A percentile compares a stretch with the other conserved stretches of the same genome.
phyloP scores from a whole-genome alignment of 352 stramenopile species.

The Phytophthora melonis region DNA sequence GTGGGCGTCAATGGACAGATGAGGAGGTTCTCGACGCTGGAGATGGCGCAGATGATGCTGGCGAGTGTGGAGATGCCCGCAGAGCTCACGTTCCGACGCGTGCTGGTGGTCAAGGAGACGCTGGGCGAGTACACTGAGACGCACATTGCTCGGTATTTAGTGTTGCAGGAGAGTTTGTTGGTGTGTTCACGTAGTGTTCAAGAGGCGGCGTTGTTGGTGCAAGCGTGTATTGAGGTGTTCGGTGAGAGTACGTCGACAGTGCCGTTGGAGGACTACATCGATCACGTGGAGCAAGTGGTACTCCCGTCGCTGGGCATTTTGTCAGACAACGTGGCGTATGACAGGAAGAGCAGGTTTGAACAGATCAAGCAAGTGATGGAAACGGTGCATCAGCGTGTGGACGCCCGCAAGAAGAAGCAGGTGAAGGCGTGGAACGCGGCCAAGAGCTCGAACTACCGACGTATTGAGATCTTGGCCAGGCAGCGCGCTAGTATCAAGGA shows the following conservation, averaged over 20 bases:
- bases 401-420: conserved; percentile 54
- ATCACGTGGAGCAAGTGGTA: conserved; percentile 63
- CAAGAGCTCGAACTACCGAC: conserved; percentile 68
- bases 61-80: conserved; percentile 49
- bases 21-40: conserved; percentile 53
- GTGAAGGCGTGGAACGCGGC: conserved; percentile 60
- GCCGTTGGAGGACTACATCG: conserved; percentile 57
- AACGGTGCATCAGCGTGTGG: conserved; percentile 53
- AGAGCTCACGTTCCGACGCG: conserved; percentile 65
- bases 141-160: conserved; percentile 66
- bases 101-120: conserved; percentile 48
- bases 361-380: conserved; percentile 66
- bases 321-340: background rate
- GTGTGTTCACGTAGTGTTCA: conserved; percentile 38
- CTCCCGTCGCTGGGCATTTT: conserved; percentile 28
- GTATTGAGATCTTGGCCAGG: conserved; percentile 71
- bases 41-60: conserved; percentile 51
- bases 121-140: conserved; percentile 69
- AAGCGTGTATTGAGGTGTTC: conserved; percentile 62
- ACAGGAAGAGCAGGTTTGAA: conserved; percentile 39
- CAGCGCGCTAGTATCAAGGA: conserved; percentile 70
- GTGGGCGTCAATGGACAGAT: conserved; percentile 68
- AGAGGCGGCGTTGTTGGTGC: conserved; percentile 63
- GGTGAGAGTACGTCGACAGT: conserved; percentile 48
- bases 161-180: conserved; percentile 52